phyloP scores from a whole-genome alignment of 768 basidiomycete species.

The Fistulinella prunicolor region DNA sequence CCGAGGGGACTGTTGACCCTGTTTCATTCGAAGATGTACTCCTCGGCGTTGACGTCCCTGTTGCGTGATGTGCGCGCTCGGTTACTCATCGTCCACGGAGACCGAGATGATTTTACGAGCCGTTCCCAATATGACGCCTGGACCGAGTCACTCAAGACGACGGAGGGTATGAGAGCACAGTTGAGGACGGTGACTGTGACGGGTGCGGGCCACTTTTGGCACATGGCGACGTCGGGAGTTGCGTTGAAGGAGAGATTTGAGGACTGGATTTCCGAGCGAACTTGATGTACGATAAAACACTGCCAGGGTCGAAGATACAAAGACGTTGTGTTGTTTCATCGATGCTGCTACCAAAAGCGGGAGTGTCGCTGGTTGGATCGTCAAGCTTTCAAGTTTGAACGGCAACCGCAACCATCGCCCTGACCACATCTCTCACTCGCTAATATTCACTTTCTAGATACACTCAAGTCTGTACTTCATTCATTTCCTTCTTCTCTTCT shows the following conservation, averaged over 20 bases:
- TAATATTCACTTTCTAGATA: slow-evolving; percentile 12
- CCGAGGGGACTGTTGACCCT: slow-evolving; percentile 65
- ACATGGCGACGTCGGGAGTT: slow-evolving; percentile 30
- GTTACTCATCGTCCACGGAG: slow-evolving; percentile 65
- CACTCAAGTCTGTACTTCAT: no score
- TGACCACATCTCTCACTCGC: slow-evolving; percentile 16
- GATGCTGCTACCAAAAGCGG: no score
- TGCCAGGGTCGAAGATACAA: no score
- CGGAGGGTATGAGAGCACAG: slow-evolving; percentile 22
- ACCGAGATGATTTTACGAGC: slow-evolving; percentile 69
- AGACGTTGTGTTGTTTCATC: not conserved
- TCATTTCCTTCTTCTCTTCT: slow-evolving; percentile 8
- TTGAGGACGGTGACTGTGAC: slow-evolving; percentile 38
- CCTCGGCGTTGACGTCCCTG: slow-evolving; percentile 47
- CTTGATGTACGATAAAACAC: no score
- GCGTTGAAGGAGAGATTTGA: slow-evolving; percentile 18
- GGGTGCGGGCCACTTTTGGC: slow-evolving; percentile 69
- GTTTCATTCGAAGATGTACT: slow-evolving; percentile 59
- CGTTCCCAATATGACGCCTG: slow-evolving; percentile 53
- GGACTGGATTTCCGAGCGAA: slow-evolving; percentile 26
- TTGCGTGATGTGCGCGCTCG: slow-evolving; percentile 44
- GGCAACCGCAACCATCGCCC: slow-evolving; percentile 28
- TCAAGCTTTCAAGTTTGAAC: slow-evolving; percentile 13
- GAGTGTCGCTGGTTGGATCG: no score
- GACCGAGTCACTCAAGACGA: slow-evolving; percentile 39